These are phyloP conservation scores for Blepharisma stoltei DNA, from an alignment of 73 alveolate species.

Conservation along the genomic window DNA sequence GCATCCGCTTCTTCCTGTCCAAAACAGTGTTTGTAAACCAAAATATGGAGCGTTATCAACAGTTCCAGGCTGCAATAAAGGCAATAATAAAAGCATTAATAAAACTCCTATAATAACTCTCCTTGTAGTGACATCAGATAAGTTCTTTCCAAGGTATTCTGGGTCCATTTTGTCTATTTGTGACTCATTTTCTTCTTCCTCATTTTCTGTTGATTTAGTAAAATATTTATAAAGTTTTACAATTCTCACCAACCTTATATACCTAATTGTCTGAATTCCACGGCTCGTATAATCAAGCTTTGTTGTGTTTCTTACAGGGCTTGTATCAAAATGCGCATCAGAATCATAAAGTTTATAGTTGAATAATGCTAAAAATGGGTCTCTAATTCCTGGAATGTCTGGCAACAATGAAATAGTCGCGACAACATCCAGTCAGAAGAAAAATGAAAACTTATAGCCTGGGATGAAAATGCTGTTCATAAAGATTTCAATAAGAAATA, in stretches of 20 bases:
- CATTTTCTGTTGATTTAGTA: conserved; percentile 27
- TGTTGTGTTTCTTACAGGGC: conserved; percentile 23
- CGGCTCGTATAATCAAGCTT: conserved; percentile 23
- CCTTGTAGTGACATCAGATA: conserved; percentile 62
- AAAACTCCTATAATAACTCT: conserved; percentile 72
- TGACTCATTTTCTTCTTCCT: conserved; percentile 12
- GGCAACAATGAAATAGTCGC: conserved; percentile 67
- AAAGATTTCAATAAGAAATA: conserved; percentile 53
- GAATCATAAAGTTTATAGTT: conserved; percentile 35
- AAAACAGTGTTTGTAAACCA: conserved; percentile 58
- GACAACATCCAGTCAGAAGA: conserved; percentile 70
- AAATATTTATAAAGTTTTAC: conserved; percentile 66
- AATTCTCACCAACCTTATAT: conserved; percentile 62
- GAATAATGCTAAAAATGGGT: conserved; percentile 35
- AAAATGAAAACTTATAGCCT: conserved; percentile 59
- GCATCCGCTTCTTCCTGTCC: conserved; percentile 62
- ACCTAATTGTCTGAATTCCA: conserved; percentile 53
- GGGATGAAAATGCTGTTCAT: conserved; percentile 48
- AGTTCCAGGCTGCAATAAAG: conserved; percentile 50
- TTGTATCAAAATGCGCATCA: conserved; percentile 41
- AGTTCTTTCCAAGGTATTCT: conserved; percentile 58
- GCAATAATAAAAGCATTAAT: conserved; percentile 59
- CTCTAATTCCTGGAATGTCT: conserved; percentile 55
- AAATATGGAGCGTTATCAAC: conserved; percentile 41
- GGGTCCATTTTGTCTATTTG: conserved; percentile 58